Evolutionary conservation across 768 basidiomycete species (phyloP).

Genomic region (Boletus huronensis): DNA sequence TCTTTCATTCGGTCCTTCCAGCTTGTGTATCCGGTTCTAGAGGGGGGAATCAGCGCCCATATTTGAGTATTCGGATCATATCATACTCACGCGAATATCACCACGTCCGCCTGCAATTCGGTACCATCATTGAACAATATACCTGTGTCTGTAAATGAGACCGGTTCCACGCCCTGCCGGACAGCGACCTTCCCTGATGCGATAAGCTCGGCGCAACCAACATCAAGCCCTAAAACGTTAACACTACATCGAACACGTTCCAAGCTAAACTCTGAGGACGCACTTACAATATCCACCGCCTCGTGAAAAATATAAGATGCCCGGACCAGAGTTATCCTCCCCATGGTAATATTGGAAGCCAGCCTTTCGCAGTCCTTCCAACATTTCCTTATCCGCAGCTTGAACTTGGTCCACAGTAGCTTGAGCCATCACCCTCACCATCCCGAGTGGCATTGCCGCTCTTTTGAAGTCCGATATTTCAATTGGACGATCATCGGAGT

Average conservation of each 20-base stretch:
- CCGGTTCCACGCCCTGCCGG: constrained; percentile 1
- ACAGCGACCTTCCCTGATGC: not conserved
- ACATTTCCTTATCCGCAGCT: constrained; percentile 1
- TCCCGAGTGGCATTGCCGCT: not conserved
- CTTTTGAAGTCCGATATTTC: constrained; percentile 7
- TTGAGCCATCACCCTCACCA: not conserved
- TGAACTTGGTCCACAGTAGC: not conserved
- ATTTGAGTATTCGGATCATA: not conserved
- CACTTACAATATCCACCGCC: constrained; percentile 5
- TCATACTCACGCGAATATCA: constrained; percentile 1
- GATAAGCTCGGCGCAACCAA: constrained; percentile 4
- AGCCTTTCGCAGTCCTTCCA: constrained; percentile 1
- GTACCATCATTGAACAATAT: not conserved
- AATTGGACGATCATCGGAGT: not conserved
- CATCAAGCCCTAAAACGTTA: constrained; percentile 2
- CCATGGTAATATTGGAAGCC: not conserved
- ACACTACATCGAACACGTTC: not conserved
- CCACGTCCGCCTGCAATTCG: not conserved
- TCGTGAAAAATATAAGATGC: constrained; percentile 1
- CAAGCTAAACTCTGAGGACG: not conserved
- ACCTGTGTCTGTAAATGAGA: constrained; percentile 1
- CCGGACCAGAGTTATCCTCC: not conserved
- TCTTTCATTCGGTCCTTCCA: constrained; percentile 3
- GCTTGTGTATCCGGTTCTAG: constrained; percentile 6
- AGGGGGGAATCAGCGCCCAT: not conserved